These are phyloP conservation scores for Knoxdaviesia proteae DNA, from an alignment of 2,329 filamentous ascomycete species.

Conservation along the genomic window DNA sequence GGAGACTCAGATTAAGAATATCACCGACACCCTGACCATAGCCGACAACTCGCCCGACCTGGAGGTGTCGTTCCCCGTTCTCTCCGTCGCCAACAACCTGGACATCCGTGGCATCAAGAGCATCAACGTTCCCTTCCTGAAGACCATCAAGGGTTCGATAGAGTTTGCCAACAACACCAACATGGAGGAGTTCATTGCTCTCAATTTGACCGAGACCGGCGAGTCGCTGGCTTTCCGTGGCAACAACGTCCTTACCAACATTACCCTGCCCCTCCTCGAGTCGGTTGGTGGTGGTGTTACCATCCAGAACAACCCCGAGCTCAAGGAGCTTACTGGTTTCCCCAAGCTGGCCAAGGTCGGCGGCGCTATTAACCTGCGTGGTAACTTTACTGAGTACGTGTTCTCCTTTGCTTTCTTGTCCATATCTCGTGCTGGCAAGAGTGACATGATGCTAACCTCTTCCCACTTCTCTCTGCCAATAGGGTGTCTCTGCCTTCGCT, in stretches of 20 bases:
- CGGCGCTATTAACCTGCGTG: conserved; percentile 69
- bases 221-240: conserved; percentile 40
- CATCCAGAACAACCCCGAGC: conserved; percentile 74
- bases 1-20: conserved; percentile 57
- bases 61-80: conserved; percentile 53
- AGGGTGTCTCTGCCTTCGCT: conserved; percentile 53
- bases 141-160: conserved; percentile 54
- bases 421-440: background rate
- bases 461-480: background rate
- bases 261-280: conserved; percentile 50
- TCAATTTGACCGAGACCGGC: conserved; percentile 50
- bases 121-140: conserved; percentile 53
- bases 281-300: conserved; percentile 59
- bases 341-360: conserved; percentile 44
- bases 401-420: background rate
- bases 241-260: conserved; percentile 45
- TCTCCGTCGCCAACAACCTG: conserved; percentile 33
- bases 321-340: conserved; percentile 46
- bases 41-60: conserved; percentile 61
- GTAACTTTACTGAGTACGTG: conserved; percentile 65
- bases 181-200: conserved; percentile 37
- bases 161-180: conserved; percentile 62
- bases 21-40: conserved; percentile 50
- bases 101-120: conserved; percentile 54
- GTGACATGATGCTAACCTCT: conserved; percentile 3